These are phyloP conservation scores for Bocquillonia castaneifolia DNA, from an alignment of 441 rosid species.

Conservation along the genomic window DNA sequence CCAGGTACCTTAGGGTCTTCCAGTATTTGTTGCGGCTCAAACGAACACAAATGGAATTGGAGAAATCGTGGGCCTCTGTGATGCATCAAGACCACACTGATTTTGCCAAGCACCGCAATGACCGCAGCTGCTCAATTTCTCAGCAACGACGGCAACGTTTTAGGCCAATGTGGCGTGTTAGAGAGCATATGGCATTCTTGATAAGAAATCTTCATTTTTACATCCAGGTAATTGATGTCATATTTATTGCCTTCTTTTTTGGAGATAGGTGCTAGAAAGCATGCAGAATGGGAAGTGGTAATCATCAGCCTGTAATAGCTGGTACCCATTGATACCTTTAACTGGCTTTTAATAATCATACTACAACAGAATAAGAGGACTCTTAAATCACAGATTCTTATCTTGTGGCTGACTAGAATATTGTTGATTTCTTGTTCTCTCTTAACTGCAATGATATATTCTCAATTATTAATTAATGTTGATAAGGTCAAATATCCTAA, in stretches of 20 bases:
- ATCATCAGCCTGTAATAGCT: slow-evolving; percentile 2
- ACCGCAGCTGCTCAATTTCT: slow-evolving; percentile 47
- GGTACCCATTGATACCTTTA: no score
- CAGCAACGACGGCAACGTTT: slow-evolving; percentile 72
- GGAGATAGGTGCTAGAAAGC: neutral
- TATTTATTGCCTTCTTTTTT: slow-evolving; percentile 6
- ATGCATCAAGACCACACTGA: slow-evolving; percentile 95
- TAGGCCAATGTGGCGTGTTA: slow-evolving; percentile 91
- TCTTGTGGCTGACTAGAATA: neutral
- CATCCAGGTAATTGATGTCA: slow-evolving; percentile 61
- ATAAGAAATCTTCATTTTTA: slow-evolving; percentile 96
- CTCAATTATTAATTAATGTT: no score
- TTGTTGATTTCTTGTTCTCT: neutral
- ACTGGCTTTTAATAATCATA: neutral
- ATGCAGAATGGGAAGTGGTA: neutral
- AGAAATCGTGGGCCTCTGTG: slow-evolving; percentile 97
- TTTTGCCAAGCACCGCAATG: slow-evolving; percentile 64
- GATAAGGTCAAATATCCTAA: no score
- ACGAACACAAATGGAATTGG: slow-evolving; percentile 95
- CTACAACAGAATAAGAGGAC: neutral
- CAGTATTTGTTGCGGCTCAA: slow-evolving; percentile 87
- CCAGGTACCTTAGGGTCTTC: slow-evolving; percentile 81
- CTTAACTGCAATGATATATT: neutral
- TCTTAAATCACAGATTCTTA: neutral
- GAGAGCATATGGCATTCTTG: slow-evolving; percentile 98